These are phyloP conservation scores for Nigrospora oryzae DNA, from an alignment of 2,329 filamentous ascomycete species.

Conservation along the genomic window DNA sequence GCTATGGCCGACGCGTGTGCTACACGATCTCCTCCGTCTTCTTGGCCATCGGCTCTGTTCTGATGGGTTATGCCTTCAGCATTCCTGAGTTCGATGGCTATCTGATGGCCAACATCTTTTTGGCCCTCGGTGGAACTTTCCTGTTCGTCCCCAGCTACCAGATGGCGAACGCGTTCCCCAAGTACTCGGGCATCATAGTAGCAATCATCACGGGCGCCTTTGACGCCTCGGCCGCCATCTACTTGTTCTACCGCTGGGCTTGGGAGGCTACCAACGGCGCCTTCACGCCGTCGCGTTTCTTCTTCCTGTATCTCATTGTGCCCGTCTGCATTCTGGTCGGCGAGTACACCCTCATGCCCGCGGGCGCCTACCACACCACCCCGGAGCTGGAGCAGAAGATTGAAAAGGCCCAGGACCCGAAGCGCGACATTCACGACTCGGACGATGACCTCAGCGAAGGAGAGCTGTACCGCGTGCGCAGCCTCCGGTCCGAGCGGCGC, in stretches of 20 bases:
- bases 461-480: conserved; percentile 32
- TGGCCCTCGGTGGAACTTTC: conserved; percentile 54
- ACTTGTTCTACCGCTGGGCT: conserved; percentile 47
- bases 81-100: conserved; percentile 51
- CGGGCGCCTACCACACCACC: conserved; percentile 26
- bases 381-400: conserved; percentile 30
- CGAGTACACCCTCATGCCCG: conserved; percentile 30
- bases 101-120: conserved; percentile 48
- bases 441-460: conserved; percentile 42
- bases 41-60: conserved; percentile 46
- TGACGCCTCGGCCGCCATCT: conserved; percentile 54
- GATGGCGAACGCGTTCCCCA: conserved; percentile 56
- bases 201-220: conserved; percentile 56
- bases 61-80: conserved; percentile 50
- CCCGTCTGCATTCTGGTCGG: conserved; percentile 25
- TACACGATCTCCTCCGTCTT: conserved; percentile 52
- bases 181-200: conserved; percentile 49
- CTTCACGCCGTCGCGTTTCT: conserved; percentile 28
- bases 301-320: conserved; percentile 27
- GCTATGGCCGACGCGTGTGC: conserved; percentile 55
- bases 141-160: conserved; percentile 59
- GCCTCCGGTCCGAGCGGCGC: conserved; percentile 38
- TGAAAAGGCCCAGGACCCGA: conserved; percentile 24
- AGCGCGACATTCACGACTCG: conserved; percentile 38
- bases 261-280: conserved; percentile 35